phyloP scores from a whole-genome alignment of 352 stramenopile species.

The Pilasporangium apinafurcum region DNA sequence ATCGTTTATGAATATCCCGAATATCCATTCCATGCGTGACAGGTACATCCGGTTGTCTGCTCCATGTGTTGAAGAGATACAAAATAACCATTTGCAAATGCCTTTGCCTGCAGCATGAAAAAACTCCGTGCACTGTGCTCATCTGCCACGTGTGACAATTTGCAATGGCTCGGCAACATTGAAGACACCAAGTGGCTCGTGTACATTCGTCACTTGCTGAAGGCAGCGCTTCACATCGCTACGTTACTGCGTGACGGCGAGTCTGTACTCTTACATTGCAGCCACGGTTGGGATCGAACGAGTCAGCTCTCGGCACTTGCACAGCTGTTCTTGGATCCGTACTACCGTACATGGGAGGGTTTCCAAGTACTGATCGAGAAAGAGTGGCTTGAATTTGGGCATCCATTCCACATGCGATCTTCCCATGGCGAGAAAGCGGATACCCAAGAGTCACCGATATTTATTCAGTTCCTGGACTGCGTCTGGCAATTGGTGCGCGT shows the following conservation, averaged over 20 bases:
- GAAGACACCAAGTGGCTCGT: conserved; percentile 97
- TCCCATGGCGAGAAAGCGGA: conserved; percentile 75
- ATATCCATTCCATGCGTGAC: conserved; percentile 98
- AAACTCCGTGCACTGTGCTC: conserved; percentile 65
- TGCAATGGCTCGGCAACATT: conserved; percentile 88
- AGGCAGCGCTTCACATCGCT: conserved; percentile 88
- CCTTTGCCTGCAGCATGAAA: conserved; percentile 39
- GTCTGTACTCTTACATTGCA: conserved; percentile 80
- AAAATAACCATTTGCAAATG: neutral
- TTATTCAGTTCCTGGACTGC: conserved; percentile 83
- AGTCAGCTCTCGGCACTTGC: conserved; percentile 83
- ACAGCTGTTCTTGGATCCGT: conserved; percentile 72
- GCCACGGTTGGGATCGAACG: conserved; percentile 84
- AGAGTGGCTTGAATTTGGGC: conserved; percentile 78
- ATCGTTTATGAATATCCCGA: conserved; percentile 98
- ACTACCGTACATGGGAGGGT: conserved; percentile 69
- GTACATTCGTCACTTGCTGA: conserved; percentile 93
- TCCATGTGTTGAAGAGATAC: neutral
- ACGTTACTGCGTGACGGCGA: conserved; percentile 87
- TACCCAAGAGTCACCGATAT: conserved; percentile 78
- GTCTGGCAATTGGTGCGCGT: conserved; percentile 85
- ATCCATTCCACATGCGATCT: conserved; percentile 75
- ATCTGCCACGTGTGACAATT: conserved; percentile 86
- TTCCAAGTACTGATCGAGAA: conserved; percentile 84
- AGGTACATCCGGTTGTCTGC: conserved; percentile 40